Evolutionary conservation across 352 stramenopile species (phyloP), one percentile per base, ranked within the genome.

Genomic region (Phytophthora palmivora): DNA sequence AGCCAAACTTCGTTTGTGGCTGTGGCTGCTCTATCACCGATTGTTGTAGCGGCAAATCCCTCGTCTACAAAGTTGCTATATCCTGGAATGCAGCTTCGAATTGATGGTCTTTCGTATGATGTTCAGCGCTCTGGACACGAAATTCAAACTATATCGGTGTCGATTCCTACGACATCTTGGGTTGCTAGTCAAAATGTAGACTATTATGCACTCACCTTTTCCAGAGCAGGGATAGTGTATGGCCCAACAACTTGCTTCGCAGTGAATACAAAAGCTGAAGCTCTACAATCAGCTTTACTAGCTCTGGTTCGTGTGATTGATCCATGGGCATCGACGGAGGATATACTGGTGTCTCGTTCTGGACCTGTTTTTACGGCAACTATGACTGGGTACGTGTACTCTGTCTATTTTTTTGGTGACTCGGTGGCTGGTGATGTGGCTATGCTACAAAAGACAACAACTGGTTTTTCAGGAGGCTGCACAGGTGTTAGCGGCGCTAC

Each of bases 341-440:
- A 81, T 21, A 70, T 92, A 22, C 74, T 81, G 19, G 85, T 94
- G 5, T 89, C 84, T 28, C 67, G 70, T 8, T 60, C 55, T 5
- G 70, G 72, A 0, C 75, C 78, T 8, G 49, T 82, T 4, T 52
- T 43, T 3, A 72, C 57, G 2, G 71, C 65, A 5, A 48, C 51
- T 14, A 55, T 18, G 2, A 89, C 68, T 10, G 76, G 73, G 18
- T 98, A 98, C 59, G 72, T 95, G 4, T 98, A 96, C 59, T 92
- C 83, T 15, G 74, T 99, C 24, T 98, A 98, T 69, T 99, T 98
- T 42, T 50, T 87, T 19, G 96, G 95, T 6, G 62, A 74, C 4
- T 67, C 63, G 3, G 78, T 98, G 6, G 48, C 88, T 11, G 94
- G 95, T 3, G 82, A 99, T 58, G 81, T 98, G 0, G 68, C 81